Evolutionary conservation across 2,329 filamentous ascomycete genomes (phyloP).

Genomic region (Aspergillus pseudoviridinutans): DNA sequence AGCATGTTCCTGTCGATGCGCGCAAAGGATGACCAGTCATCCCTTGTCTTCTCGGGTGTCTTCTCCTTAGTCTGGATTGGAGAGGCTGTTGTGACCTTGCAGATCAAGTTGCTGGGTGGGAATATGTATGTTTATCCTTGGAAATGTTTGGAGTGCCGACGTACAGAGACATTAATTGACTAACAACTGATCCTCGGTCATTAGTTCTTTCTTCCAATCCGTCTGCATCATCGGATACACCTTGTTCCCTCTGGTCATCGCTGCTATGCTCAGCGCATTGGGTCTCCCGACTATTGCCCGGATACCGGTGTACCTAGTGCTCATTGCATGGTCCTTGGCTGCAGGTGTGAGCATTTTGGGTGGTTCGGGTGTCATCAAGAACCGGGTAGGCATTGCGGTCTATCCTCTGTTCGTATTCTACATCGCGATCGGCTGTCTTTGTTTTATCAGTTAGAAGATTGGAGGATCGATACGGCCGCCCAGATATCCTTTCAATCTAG

Average conservation of each 20-base stretch:
- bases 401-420: slow-evolving; percentile 97
- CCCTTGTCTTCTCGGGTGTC: slow-evolving; percentile 88
- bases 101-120: slow-evolving; percentile 93
- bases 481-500: not conserved
- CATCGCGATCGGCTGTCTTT: slow-evolving; percentile 84
- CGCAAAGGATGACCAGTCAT: slow-evolving; percentile 74
- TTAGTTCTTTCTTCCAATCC: slow-evolving; percentile 93
- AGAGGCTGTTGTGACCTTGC: slow-evolving; percentile 92
- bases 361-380: slow-evolving; percentile 91
- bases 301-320: slow-evolving; percentile 83
- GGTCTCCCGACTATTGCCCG: slow-evolving; percentile 73
- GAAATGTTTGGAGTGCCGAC: no score
- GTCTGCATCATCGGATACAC: slow-evolving; percentile 98
- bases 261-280: slow-evolving; percentile 80
- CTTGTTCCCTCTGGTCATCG: slow-evolving; percentile 92
- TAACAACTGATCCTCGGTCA: not conserved
- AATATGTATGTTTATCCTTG: slow-evolving; percentile 73
- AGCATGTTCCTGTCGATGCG: slow-evolving; percentile 83
- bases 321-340: slow-evolving; percentile 89
- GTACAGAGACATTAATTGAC: not conserved
- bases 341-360: slow-evolving; percentile 94
- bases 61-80: slow-evolving; percentile 97
- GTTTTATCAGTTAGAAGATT: slow-evolving; percentile 78
- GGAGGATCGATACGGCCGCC: not conserved
- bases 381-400: slow-evolving; percentile 87